Base-by-base conservation (phyloP, 306 rosid species). In the Malus sylvestris region DNA sequence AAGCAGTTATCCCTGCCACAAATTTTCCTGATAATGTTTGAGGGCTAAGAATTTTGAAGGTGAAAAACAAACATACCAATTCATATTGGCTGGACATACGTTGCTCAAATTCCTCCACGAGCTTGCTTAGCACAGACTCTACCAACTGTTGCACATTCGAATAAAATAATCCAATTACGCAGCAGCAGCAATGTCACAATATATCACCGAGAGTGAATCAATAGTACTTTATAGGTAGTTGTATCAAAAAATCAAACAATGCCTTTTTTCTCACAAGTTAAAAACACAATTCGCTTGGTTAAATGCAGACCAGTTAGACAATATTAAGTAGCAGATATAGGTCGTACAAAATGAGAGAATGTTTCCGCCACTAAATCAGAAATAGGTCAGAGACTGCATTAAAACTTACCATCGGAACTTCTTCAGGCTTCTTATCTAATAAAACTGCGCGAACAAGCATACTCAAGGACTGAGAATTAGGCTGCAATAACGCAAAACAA, bases 381-480 rank as follows among this genome's bases (percentile, higher is more conserved):
- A 78, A 63, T 76, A 75, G 65, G 77, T 29, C 30, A 35, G 12
- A 4, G 72, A 66, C 32, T 76, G 60, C 53, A 20, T 53, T 38
- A 75, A 63, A 18, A 65, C 91, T 74, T 85, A 94, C 98, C 90
- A 1, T 81, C 18, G 96, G 96, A 75, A 94, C 91, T 85, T 94
- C 98, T 65, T 94, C 98, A 69, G 97, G 98, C 84, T 87, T 90
- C 88, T 90, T 94, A 82, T 94, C 97, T 14, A 76, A 83, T 49
- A 94, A 68, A 67, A 89, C 76, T 71, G 96, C 89, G 52, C 87
- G 94, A 76, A 94, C 90, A 71, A 91, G 97, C 84, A 72, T 86
- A 78, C 89, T 87, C 86, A 90, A 61, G 68, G 98, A 85, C 83
- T 83, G 71, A 70, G 90, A 86, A 77, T 82, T 70, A 60, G 88